phyloP scores from a whole-genome alignment of 2,329 filamentous ascomycete genomes.

The Cladosporium sp. region DNA sequence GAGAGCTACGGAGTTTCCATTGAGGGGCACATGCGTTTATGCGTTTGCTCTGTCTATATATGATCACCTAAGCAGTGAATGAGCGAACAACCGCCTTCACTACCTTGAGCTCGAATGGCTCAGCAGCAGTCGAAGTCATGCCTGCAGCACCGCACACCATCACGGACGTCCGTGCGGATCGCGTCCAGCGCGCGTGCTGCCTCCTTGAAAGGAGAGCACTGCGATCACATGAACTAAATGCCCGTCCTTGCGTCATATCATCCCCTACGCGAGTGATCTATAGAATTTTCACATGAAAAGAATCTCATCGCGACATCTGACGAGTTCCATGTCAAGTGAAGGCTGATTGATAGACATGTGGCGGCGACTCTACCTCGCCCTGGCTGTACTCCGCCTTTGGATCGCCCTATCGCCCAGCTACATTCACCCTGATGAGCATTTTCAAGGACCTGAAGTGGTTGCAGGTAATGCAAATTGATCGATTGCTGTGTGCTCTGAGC shows the following conservation, averaged over 20 bases:
- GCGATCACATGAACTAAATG: background rate
- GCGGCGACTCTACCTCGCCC: slow-evolving; percentile 80
- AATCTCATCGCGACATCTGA: too few relatives aligned
- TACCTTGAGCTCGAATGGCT: too few relatives aligned
- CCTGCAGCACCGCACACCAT: background rate
- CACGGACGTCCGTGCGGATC: background rate
- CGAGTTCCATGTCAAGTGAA: background rate
- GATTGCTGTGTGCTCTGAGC: background rate
- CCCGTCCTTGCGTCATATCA: background rate
- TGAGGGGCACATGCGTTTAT: too few relatives aligned
- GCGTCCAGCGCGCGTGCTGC: background rate
- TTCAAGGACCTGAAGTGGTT: slow-evolving; percentile 95
- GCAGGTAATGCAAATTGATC: slow-evolving; percentile 62
- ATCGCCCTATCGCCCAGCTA: slow-evolving; percentile 94
- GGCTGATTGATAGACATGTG: slow-evolving; percentile 60
- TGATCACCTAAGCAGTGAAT: too few relatives aligned
- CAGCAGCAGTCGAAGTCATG: too few relatives aligned
- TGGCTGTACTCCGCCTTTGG: slow-evolving; percentile 84
- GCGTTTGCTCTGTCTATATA: too few relatives aligned
- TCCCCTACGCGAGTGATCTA: background rate
- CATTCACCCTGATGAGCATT: slow-evolving; percentile 97
- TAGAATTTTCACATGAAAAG: background rate
- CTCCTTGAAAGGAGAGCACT: background rate
- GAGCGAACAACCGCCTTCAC: too few relatives aligned
- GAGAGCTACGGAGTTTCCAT: too few relatives aligned